phyloP scores from a whole-genome alignment of 805 yeast species.

The Nakazawaea wyomingensis region DNA sequence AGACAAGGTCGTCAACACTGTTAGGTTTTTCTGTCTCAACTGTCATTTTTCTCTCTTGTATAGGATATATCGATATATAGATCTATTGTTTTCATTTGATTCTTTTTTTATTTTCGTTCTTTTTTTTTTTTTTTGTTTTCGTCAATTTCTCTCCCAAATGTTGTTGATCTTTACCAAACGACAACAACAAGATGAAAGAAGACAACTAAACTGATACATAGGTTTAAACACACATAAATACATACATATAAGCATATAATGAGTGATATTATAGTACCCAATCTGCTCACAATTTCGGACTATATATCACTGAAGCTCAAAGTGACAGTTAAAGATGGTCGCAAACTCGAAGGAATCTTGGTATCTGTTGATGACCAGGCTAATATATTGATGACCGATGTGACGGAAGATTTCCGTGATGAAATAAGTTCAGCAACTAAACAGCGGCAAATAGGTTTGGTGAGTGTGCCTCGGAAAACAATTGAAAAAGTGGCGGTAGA shows the following conservation, averaged over 20 bases:
- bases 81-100: too few relatives aligned
- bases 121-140: background rate
- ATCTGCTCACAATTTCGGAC: slow-evolving; percentile 26
- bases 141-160: slow-evolving; percentile 14
- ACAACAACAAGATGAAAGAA: too few relatives aligned
- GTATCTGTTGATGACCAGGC: slow-evolving; percentile 40
- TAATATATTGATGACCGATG: slow-evolving; percentile 36
- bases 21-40: background rate
- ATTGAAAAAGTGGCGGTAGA: slow-evolving; percentile 27
- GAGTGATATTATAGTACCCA: slow-evolving; percentile 1
- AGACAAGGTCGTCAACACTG: background rate
- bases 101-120: background rate
- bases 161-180: too few relatives aligned
- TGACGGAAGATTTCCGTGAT: slow-evolving; percentile 23
- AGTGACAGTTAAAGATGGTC: slow-evolving; percentile 24
- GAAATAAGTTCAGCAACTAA: slow-evolving; percentile 12
- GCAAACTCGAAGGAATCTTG: slow-evolving; percentile 31
- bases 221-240: too few relatives aligned
- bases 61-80: too few relatives aligned
- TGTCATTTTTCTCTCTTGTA: too few relatives aligned
- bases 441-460: slow-evolving; percentile 42
- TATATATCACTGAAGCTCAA: slow-evolving; percentile 27
- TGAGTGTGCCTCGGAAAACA: slow-evolving; percentile 44
- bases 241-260: too few relatives aligned
- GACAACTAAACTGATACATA: too few relatives aligned